Conservation (phyloP, 495 filamentous ascomycete species). For the Tuber melanosporum region DNA sequence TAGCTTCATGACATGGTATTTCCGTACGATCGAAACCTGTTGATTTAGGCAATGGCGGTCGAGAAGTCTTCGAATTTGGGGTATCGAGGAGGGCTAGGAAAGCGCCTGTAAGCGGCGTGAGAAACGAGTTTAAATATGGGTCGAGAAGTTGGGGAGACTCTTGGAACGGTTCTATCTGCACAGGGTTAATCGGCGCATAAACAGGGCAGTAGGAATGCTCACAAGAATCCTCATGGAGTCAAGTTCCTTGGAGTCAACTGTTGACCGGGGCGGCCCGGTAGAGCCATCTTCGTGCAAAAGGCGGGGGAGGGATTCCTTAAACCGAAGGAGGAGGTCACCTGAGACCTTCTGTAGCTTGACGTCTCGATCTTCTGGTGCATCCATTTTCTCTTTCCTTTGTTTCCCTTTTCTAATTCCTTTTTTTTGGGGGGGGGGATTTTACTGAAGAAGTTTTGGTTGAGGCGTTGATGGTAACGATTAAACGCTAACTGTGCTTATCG, state of each 20-base stretch:
- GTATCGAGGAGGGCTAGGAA: slow-evolving; percentile 60
- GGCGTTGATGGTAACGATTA: slow-evolving; percentile 10
- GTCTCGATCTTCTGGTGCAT: slow-evolving; percentile 55
- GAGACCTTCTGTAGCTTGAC: slow-evolving; percentile 67
- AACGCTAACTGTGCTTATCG: background rate
- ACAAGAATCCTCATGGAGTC: slow-evolving; percentile 41
- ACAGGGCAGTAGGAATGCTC: slow-evolving; percentile 14
- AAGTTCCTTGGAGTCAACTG: slow-evolving; percentile 10
- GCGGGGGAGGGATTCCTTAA: slow-evolving; percentile 50
- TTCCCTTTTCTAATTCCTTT: background rate
- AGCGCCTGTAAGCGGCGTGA: slow-evolving; percentile 65
- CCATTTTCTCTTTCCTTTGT: slow-evolving; percentile 11
- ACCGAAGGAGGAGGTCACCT: slow-evolving; percentile 59
- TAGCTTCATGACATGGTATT: slow-evolving; percentile 58
- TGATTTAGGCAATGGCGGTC: slow-evolving; percentile 31
- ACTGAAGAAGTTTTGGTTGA: background rate
- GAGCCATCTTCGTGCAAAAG: slow-evolving; percentile 19
- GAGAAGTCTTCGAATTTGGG: background rate
- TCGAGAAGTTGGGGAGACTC: slow-evolving; percentile 96
- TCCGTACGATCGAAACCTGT: slow-evolving; percentile 45
- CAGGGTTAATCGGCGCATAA: slow-evolving; percentile 27
- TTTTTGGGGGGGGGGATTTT: background rate
- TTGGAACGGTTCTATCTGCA: slow-evolving; percentile 84
- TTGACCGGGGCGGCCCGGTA: slow-evolving; percentile 2
- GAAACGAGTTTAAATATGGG: slow-evolving; percentile 65